A percentile compares a stretch with the other conserved stretches of the same genome.
Conservation (phyloP, 805 yeast species). For the Hanseniaspora meyeri region DNA sequence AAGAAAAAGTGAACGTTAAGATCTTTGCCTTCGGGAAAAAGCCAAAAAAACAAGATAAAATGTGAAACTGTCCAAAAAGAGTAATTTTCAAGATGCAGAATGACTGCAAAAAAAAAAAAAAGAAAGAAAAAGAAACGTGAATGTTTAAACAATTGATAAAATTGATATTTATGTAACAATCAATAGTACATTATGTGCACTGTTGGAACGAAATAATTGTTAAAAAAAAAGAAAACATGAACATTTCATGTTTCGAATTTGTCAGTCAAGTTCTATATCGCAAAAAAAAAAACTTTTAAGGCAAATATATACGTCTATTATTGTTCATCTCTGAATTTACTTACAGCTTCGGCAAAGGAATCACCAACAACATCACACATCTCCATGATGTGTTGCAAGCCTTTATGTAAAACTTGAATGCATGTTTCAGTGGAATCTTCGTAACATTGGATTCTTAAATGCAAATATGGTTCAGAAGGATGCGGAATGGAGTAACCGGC, state of each 20-base stretch:
- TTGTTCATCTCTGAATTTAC: slow-evolving; percentile 25
- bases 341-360: slow-evolving; percentile 57
- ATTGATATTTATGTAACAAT: no score
- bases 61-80: not conserved
- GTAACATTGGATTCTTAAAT: slow-evolving; percentile 88
- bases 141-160: not conserved
- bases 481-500: slow-evolving; percentile 98
- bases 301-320: not conserved
- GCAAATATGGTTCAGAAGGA: slow-evolving; percentile 83
- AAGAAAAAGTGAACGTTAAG: no score
- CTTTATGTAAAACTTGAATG: slow-evolving; percentile 83
- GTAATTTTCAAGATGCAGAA: not conserved
- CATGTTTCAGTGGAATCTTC: slow-evolving; percentile 57
- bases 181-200: no score
- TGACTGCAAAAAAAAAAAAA: no score
- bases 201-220: no score
- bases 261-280: not conserved
- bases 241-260: no score
- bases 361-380: slow-evolving; percentile 76
- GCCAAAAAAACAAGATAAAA: not conserved
- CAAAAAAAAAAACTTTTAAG: not conserved
- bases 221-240: no score
- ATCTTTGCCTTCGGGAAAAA: not conserved
- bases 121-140: not conserved
- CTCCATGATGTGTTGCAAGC: slow-evolving; percentile 71